phyloP scores from a whole-genome alignment of 129 eudicot species.

The Saussurea involucrata region DNA sequence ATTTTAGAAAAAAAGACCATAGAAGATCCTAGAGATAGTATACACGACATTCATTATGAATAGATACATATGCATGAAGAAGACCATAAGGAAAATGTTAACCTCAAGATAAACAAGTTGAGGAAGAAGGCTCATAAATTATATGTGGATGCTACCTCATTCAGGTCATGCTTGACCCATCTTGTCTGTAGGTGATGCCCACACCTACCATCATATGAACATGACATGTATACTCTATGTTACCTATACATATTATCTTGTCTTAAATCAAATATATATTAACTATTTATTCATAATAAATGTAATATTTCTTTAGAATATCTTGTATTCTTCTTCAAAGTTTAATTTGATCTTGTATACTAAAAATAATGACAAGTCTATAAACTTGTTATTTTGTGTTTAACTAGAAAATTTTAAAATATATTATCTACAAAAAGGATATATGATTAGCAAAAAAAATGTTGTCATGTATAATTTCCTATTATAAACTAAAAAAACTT shows the following conservation, averaged over 20 bases:
- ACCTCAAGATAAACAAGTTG: slow-evolving; percentile 50
- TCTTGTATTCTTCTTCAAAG: neutral
- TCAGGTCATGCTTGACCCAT: slow-evolving; percentile 60
- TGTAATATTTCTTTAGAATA: neutral
- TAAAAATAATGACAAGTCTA: neutral
- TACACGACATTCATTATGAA: neutral
- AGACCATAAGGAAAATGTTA: slow-evolving; percentile 26
- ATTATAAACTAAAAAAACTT: no score
- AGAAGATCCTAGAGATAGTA: neutral
- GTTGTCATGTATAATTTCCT: no score
- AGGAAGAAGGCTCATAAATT: slow-evolving; percentile 36
- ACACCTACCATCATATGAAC: slow-evolving; percentile 31
- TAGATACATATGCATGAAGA: slow-evolving; percentile 19
- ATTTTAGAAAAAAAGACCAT: neutral
- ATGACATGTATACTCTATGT: slow-evolving; percentile 38
- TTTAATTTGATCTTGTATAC: neutral
- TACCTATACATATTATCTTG: slow-evolving; percentile 25
- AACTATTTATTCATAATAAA: neutral
- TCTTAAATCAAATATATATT: slow-evolving; percentile 5
- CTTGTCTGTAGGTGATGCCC: slow-evolving; percentile 59
- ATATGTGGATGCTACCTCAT: slow-evolving; percentile 45
- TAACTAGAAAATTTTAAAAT: no score
- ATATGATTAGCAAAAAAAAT: no score
- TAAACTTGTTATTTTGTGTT: neutral
- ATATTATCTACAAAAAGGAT: no score